These are phyloP conservation scores for Xylaria sp. DNA, from an alignment of 2,329 filamentous ascomycete genomes.

Conservation along the genomic window DNA sequence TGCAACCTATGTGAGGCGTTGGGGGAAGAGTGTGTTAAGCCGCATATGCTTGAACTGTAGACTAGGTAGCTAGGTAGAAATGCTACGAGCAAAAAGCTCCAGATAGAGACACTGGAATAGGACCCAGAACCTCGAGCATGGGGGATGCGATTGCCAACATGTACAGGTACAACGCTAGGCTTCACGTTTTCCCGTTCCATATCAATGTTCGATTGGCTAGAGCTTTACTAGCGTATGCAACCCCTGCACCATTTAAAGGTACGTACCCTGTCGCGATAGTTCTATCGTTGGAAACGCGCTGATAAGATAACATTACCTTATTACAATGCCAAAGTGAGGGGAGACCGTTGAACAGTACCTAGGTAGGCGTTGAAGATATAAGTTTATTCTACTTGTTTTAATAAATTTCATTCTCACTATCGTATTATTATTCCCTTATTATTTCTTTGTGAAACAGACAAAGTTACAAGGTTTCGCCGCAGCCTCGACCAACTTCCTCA, in stretches of 20 bases:
- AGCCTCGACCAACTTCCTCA: background rate
- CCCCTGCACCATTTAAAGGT: background rate
- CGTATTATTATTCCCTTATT: background rate
- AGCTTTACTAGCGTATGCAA: background rate
- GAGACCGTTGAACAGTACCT: too few relatives aligned
- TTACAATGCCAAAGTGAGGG: background rate
- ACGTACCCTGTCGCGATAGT: background rate
- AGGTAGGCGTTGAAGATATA: background rate
- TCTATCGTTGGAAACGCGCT: slow-evolving; percentile 18
- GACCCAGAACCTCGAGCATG: slow-evolving; percentile 22
- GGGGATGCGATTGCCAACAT: slow-evolving; percentile 44
- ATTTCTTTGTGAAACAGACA: background rate
- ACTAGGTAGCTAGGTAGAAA: background rate
- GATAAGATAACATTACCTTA: slow-evolving; percentile 22
- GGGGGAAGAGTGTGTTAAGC: slow-evolving; percentile 13
- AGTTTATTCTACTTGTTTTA: background rate
- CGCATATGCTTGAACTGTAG: slow-evolving; percentile 7
- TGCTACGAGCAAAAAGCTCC: slow-evolving; percentile 32
- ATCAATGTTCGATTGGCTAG: slow-evolving; percentile 36
- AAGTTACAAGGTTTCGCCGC: background rate
- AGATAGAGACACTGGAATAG: slow-evolving; percentile 32
- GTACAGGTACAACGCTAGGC: slow-evolving; percentile 50
- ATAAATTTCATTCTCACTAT: background rate
- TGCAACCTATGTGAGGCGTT: slow-evolving; percentile 32
- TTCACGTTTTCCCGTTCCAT: slow-evolving; percentile 43